Conservation (phyloP, 1,284 basidiomycete species). For the Kwoniella shivajii region DNA sequence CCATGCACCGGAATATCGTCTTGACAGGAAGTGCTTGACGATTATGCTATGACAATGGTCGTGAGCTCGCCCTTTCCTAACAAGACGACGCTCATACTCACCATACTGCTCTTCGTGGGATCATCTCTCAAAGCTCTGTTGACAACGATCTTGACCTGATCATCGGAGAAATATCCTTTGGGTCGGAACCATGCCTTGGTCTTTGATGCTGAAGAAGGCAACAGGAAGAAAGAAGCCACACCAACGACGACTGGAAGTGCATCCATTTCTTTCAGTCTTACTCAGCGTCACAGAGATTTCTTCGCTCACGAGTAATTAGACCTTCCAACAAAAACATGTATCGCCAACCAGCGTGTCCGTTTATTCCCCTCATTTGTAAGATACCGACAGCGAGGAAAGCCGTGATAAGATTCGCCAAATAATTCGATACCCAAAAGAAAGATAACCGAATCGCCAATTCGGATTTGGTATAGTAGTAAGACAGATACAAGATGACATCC, state of each 20-base stretch:
- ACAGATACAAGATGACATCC: conserved; percentile 66
- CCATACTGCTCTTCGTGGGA: conserved; percentile 57
- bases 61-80: not conserved
- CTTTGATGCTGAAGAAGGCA: conserved; percentile 70
- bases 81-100: not conserved
- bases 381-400: conserved; percentile 62
- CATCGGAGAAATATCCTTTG: conserved; percentile 63
- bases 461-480: conserved; percentile 70
- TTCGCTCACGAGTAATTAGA: conserved; percentile 18
- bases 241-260: conserved; percentile 55
- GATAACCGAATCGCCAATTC: conserved; percentile 69
- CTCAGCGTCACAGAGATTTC: conserved; percentile 57
- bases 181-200: conserved; percentile 65
- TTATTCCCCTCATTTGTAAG: conserved; percentile 63
- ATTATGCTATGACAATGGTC: conserved; percentile 59
- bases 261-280: not conserved
- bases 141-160: conserved; percentile 54
- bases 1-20: conserved; percentile 62
- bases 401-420: conserved; percentile 48
- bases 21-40: conserved; percentile 64
- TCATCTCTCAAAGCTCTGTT: conserved; percentile 34
- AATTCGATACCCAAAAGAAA: conserved; percentile 59
- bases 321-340: conserved; percentile 46
- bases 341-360: conserved; percentile 59
- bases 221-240: conserved; percentile 64